These are phyloP conservation scores for Botrytis cinerea DNA, from an alignment of 2,329 filamentous ascomycete species.

Conservation along the genomic window DNA sequence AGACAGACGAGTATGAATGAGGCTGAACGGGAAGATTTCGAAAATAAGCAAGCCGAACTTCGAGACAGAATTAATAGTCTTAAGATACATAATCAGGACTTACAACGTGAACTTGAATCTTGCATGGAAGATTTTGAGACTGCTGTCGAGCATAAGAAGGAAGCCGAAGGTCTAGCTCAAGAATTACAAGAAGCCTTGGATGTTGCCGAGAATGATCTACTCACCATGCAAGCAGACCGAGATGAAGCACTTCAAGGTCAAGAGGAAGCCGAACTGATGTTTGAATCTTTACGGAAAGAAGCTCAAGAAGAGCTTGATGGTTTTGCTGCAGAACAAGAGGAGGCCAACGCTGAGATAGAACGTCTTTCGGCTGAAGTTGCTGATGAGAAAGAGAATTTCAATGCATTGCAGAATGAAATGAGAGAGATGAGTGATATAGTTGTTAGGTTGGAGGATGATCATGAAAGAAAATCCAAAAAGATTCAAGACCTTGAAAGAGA, in stretches of 20 bases:
- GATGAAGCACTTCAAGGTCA: conserved; percentile 78
- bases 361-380: conserved; percentile 70
- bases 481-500: conserved; percentile 84
- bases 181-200: conserved; percentile 81
- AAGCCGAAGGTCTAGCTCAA: conserved; percentile 58
- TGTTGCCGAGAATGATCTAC: conserved; percentile 75
- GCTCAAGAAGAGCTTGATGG: conserved; percentile 67
- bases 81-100: conserved; percentile 85
- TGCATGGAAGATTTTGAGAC: conserved; percentile 79
- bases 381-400: conserved; percentile 82
- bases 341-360: conserved; percentile 69
- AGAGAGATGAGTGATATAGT: conserved; percentile 85
- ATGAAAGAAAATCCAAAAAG: conserved; percentile 72
- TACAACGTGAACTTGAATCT: conserved; percentile 79
- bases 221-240: conserved; percentile 77
- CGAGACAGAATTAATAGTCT: conserved; percentile 85
- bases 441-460: conserved; percentile 85
- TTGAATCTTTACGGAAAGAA: conserved; percentile 61
- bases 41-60: conserved; percentile 78
- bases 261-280: conserved; percentile 57
- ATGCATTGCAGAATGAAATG: conserved; percentile 91
- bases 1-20: conserved; percentile 58
- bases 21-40: conserved; percentile 79
- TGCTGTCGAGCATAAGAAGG: conserved; percentile 62
- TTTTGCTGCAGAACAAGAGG: conserved; percentile 71